Conservation (phyloP, 2,329 filamentous ascomycete species). For the Pseudocercospora vitis region DNA sequence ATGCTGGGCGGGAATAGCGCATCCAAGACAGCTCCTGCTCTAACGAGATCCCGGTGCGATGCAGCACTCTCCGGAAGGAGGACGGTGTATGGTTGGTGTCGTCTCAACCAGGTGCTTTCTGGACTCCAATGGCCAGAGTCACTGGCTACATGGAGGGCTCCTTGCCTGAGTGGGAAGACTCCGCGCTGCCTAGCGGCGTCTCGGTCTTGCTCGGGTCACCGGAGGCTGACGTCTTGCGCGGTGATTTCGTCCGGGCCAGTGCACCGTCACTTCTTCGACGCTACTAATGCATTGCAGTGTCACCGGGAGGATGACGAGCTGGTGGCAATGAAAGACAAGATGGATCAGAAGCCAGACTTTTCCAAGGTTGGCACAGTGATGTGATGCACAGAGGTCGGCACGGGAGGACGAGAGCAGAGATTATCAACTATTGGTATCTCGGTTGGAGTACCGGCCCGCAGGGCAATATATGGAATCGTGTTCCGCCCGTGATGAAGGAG, state of each 20-base stretch:
- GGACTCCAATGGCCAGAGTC: conserved; percentile 3
- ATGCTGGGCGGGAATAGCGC: conserved; percentile 17
- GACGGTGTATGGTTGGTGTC: conserved; percentile 12
- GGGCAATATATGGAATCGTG: background rate
- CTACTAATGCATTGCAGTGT: background rate
- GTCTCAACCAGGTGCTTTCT: conserved; percentile 19
- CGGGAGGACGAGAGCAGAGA: background rate
- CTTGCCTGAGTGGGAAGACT: conserved; percentile 19
- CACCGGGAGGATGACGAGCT: conserved; percentile 30
- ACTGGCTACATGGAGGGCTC: conserved; percentile 4
- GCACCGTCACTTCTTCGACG: too few relatives aligned
- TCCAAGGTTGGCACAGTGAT: conserved; percentile 25
- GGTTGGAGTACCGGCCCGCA: background rate
- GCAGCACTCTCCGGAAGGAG: background rate
- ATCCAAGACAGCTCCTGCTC: conserved; percentile 21
- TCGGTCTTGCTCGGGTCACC: conserved; percentile 42
- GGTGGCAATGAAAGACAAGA: conserved; percentile 15
- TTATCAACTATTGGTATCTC: background rate
- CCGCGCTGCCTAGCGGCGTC: conserved; percentile 31
- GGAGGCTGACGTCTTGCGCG: conserved; percentile 44
- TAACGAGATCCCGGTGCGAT: conserved; percentile 12
- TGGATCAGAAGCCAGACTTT: conserved; percentile 19
- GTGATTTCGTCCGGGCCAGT: conserved; percentile 33
- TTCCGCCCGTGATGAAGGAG: background rate
- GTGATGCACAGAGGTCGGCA: conserved; percentile 26